phyloP scores from a whole-genome alignment of 2,329 filamentous ascomycete genomes.

The Periconia digitata region DNA sequence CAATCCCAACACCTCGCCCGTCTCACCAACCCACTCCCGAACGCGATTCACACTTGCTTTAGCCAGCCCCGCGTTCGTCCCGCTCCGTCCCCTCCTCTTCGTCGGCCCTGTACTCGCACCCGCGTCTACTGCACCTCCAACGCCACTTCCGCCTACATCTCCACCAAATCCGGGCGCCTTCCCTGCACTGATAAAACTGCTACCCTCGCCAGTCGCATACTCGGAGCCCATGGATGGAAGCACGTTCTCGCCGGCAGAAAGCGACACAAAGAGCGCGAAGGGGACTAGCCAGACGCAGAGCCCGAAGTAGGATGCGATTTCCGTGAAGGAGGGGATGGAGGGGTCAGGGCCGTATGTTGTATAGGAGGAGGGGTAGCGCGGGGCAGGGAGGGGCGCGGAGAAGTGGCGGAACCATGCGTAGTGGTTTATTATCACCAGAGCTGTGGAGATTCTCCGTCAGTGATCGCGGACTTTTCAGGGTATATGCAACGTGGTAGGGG shows the following conservation, averaged over 20 bases:
- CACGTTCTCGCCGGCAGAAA: constrained; percentile 93
- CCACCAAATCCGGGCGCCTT: constrained; percentile 32
- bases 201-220: constrained; percentile 62
- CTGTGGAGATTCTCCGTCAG: too few relatives aligned
- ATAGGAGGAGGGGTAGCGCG: constrained; percentile 56
- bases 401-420: constrained; percentile 97
- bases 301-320: constrained; percentile 95
- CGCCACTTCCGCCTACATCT: constrained; percentile 11
- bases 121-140: constrained; percentile 35
- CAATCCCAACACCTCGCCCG: constrained; percentile 63
- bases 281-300: constrained; percentile 96
- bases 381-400: constrained; percentile 54
- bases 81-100: constrained; percentile 49
- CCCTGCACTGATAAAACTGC: constrained; percentile 50
- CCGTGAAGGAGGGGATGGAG: constrained; percentile 77
- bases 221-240: constrained; percentile 88
- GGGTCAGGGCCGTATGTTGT: constrained; percentile 63
- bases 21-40: constrained; percentile 64
- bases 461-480: too few relatives aligned
- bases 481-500: too few relatives aligned
- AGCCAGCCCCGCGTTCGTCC: constrained; percentile 58
- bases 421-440: constrained; percentile 84
- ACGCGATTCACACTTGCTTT: constrained; percentile 62
- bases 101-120: constrained; percentile 25
- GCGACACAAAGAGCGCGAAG: constrained; percentile 89